These are phyloP conservation scores for Diaporthe eres DNA, from an alignment of 2,329 filamentous ascomycete genomes.

Conservation along the genomic window DNA sequence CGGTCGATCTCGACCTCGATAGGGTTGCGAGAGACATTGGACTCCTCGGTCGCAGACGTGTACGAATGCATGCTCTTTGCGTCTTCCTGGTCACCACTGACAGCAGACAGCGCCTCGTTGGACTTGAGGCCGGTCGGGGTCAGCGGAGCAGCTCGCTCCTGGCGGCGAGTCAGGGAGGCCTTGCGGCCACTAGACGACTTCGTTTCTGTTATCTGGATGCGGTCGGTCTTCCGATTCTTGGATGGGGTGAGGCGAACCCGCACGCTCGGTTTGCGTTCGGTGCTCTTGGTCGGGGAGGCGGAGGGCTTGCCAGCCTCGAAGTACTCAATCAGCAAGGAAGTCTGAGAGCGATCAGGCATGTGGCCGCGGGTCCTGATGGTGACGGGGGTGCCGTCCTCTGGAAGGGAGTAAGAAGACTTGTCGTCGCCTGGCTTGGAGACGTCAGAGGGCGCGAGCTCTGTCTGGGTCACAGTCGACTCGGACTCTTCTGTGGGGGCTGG, in stretches of 20 bases:
- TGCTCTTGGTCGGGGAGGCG: slow-evolving; percentile 64
- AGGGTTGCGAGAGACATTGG: slow-evolving; percentile 81
- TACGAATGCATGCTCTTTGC: slow-evolving; percentile 79
- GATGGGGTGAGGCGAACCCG: slow-evolving; percentile 85
- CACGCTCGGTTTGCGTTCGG: slow-evolving; percentile 84
- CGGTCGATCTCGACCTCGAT: slow-evolving; percentile 91
- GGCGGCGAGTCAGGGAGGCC: slow-evolving; percentile 68
- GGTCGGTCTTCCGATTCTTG: slow-evolving; percentile 77
- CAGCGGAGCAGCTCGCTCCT: slow-evolving; percentile 60
- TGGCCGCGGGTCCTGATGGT: slow-evolving; percentile 86
- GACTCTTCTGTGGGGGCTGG: slow-evolving; percentile 82
- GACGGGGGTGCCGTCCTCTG: slow-evolving; percentile 90
- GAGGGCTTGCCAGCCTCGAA: slow-evolving; percentile 82
- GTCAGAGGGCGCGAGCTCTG: slow-evolving; percentile 74
- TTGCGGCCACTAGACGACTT: slow-evolving; percentile 74
- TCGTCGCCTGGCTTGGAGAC: slow-evolving; percentile 77
- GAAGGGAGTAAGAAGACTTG: slow-evolving; percentile 83
- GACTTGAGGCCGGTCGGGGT: slow-evolving; percentile 55
- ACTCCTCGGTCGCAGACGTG: slow-evolving; percentile 84
- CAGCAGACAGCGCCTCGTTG: slow-evolving; percentile 56
- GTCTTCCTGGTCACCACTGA: slow-evolving; percentile 64
- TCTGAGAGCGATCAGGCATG: slow-evolving; percentile 78
- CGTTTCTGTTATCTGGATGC: slow-evolving; percentile 88
- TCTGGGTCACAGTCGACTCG: slow-evolving; percentile 72
- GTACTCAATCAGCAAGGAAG: slow-evolving; percentile 93